A percentile compares a stretch with the other conserved stretches of the same genome.
Evolutionary conservation across 73 alveolate species (phyloP).

Genomic region (Symbiodinium pilosum): DNA sequence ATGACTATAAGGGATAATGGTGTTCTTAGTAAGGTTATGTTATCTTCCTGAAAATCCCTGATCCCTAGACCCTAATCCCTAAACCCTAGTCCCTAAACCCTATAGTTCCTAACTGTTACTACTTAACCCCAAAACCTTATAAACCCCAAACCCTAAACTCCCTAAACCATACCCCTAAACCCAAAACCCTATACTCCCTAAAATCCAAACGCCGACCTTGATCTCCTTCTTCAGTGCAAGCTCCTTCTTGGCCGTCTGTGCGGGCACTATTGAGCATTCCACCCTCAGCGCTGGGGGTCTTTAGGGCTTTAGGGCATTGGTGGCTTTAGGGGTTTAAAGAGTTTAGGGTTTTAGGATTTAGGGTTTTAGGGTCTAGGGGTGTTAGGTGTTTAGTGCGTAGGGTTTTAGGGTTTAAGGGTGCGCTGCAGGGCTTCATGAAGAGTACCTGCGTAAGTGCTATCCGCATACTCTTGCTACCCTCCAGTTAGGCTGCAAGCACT

Average conservation of each 20-base stretch:
- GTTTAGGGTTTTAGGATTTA: not conserved
- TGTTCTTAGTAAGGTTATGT: too few relatives aligned
- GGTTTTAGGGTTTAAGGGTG: not conserved
- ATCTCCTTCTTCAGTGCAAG: conserved; percentile 78
- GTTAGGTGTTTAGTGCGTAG: not conserved
- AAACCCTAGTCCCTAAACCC: too few relatives aligned
- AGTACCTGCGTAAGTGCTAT: too few relatives aligned
- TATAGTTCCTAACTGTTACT: too few relatives aligned
- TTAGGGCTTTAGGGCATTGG: not conserved
- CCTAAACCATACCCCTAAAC: not conserved
- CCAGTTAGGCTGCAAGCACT: too few relatives aligned
- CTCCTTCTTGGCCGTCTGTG: conserved; percentile 85
- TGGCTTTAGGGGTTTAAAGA: not conserved
- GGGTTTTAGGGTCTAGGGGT: not conserved
- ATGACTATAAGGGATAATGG: too few relatives aligned
- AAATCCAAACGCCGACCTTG: not conserved
- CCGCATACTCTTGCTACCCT: too few relatives aligned
- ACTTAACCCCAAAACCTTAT: too few relatives aligned
- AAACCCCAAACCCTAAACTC: not conserved
- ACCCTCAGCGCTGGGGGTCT: conserved; percentile 28
- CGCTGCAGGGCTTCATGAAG: not conserved
- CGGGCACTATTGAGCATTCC: conserved; percentile 82
- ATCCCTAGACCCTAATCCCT: too few relatives aligned
- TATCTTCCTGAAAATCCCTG: too few relatives aligned
- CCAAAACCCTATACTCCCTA: not conserved